Evolutionary conservation across 306 rosid genomes (phyloP).

Genomic region (Rosa lucieae): DNA sequence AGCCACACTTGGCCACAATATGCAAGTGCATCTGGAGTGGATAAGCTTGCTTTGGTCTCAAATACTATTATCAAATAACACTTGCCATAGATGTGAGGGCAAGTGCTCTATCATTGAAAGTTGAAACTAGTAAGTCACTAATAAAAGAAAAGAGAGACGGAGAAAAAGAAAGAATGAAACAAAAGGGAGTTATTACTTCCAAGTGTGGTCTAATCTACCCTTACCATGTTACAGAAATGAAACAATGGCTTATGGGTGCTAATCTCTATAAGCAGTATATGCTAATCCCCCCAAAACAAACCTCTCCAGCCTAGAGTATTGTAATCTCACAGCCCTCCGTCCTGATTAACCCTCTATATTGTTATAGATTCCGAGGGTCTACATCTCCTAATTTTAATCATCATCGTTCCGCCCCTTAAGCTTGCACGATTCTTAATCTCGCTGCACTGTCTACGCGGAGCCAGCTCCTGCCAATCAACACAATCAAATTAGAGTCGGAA

Average conservation of each 20-base stretch:
- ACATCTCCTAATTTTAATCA: slow-evolving; percentile 74
- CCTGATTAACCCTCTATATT: slow-evolving; percentile 25
- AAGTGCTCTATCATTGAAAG: not conserved
- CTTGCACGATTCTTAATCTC: slow-evolving; percentile 54
- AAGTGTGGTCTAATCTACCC: not conserved
- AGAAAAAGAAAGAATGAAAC: not conserved
- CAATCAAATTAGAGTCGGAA: slow-evolving; percentile 16
- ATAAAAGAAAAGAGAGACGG: not conserved
- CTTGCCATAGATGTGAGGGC: not conserved
- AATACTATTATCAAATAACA: not conserved
- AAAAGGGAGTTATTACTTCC: not conserved
- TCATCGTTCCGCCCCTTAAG: slow-evolving; percentile 34
- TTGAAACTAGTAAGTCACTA: not conserved
- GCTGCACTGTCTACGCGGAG: slow-evolving; percentile 74
- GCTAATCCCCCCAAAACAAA: not conserved
- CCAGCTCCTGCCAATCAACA: slow-evolving; percentile 41
- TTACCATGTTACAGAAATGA: not conserved
- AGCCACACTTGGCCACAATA: not conserved
- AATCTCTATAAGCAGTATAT: not conserved
- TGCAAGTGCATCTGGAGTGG: not conserved
- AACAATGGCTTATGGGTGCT: not conserved
- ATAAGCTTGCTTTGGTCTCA: not conserved
- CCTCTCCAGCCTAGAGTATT: not conserved
- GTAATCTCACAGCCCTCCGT: not conserved
- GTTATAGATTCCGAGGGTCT: slow-evolving; percentile 58